Conservation (phyloP, 176 grass and related monocot genomes). For the Cocos nucifera region DNA sequence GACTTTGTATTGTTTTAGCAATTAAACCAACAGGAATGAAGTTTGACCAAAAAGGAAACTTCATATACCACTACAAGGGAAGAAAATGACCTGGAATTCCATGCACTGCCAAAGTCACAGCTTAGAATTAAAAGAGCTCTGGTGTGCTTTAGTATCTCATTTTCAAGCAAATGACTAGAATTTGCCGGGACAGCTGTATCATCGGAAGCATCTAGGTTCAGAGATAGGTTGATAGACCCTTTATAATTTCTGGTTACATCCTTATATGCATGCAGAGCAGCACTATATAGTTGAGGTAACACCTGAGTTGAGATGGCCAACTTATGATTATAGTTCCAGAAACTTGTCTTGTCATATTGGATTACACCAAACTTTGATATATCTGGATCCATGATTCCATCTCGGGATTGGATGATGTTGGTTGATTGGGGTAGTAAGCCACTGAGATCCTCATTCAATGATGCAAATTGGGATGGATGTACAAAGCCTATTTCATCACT, state of each 20-base stretch:
- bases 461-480: slow-evolving; percentile 46
- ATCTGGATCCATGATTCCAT: neutral
- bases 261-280: slow-evolving; percentile 26
- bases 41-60: too few species aligned
- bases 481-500: slow-evolving; percentile 81
- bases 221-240: neutral
- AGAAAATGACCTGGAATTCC: slow-evolving; percentile 60
- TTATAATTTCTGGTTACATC: slow-evolving; percentile 25
- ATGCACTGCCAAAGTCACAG: slow-evolving; percentile 53
- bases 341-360: slow-evolving; percentile 19
- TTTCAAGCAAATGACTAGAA: slow-evolving; percentile 1
- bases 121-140: slow-evolving; percentile 68
- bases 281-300: slow-evolving; percentile 35
- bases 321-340: slow-evolving; percentile 75
- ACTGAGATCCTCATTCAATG: slow-evolving; percentile 22
- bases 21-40: too few species aligned
- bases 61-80: neutral
- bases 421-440: neutral
- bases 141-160: slow-evolving; percentile 42
- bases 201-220: neutral
- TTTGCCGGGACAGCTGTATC: neutral
- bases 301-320: slow-evolving; percentile 53
- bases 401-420: neutral
- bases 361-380: slow-evolving; percentile 3
- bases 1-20: too few species aligned